A percentile compares a stretch with the other conserved stretches of the same genome.
These are phyloP conservation scores for Colletotrichum cereale DNA, from an alignment of 2,329 filamentous ascomycete genomes.

Conservation along the genomic window DNA sequence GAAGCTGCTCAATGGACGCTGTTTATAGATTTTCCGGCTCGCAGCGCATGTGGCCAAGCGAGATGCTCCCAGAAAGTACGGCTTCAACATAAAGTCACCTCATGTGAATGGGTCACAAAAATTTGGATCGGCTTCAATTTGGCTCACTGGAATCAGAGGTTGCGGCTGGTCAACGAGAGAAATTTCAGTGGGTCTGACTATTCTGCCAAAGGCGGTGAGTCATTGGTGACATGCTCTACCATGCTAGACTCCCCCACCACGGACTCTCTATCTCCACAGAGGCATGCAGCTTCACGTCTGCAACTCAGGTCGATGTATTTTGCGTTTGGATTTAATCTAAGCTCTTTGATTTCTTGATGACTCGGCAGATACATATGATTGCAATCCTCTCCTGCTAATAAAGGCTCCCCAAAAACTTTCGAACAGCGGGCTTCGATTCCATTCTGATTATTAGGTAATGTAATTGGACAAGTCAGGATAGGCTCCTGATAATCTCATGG, in stretches of 20 bases:
- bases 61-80: constrained; percentile 9
- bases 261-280: neutral
- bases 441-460: neutral
- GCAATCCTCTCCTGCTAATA: neutral
- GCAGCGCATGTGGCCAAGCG: constrained; percentile 31
- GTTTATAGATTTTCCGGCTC: constrained; percentile 5
- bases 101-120: constrained; percentile 6
- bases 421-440: neutral
- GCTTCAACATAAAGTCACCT: constrained; percentile 32
- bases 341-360: neutral
- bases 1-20: neutral
- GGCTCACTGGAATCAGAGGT: constrained; percentile 11
- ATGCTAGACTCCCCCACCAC: neutral
- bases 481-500: neutral
- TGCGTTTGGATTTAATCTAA: neutral
- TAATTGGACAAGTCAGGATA: neutral
- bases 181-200: constrained; percentile 40
- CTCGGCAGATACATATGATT: no score
- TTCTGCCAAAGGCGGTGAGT: constrained; percentile 41
- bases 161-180: constrained; percentile 31
- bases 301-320: neutral
- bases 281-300: neutral
- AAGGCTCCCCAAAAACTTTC: neutral
- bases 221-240: neutral
- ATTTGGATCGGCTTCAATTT: constrained; percentile 10